Evolutionary conservation across 148 eudicot species (phyloP), one percentile per base, ranked within the genome.

Genomic region (Silene uniflora): DNA sequence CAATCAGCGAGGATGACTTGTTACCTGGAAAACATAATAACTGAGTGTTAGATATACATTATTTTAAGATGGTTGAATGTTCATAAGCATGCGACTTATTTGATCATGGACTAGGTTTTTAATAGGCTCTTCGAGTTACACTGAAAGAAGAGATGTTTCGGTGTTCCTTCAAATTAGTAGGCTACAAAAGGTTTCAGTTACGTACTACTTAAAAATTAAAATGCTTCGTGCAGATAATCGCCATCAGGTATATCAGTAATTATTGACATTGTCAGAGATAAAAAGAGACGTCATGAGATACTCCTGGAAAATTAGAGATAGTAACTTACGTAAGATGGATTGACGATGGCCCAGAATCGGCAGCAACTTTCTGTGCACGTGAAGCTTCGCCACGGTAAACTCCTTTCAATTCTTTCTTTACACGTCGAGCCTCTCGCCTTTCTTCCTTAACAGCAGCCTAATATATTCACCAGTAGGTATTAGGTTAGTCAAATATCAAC

Each of bases 281-380:
- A 39, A 46, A 42, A 24, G 13, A 49, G 29, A 19, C 44, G 23
- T 75, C 32, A 35, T 56, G 3, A 11, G 1, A 11, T 5, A 19
- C 5, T 6, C 19, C 11, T 7, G 49, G 54, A 35, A 32, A 39
- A 35, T n/a, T 14, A 23, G 66, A 35, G 18, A 42, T 12, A 73
- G 47, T 10, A 12, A 70, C 83, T 69, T 72, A 95, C 91, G 83
- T 86, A 67, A 92, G 91, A 85, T 87, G 99, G 76, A 89, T 88
- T 79, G 98, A 83, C 29, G 99, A 92, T 83, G 98, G 98, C 46
- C 98, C 98, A 35, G 89, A 84, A 74, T 85, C 70, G 54, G 99
- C 97, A 75, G 89, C 94, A 75, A 91, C 94, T 82, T 81, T 89
- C 87, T 96, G 98, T 18, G 99, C 99, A 87, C 79, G 97, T 54